Conservation (phyloP, 208 protist genomes). For the Leishmania mexicana region DNA sequence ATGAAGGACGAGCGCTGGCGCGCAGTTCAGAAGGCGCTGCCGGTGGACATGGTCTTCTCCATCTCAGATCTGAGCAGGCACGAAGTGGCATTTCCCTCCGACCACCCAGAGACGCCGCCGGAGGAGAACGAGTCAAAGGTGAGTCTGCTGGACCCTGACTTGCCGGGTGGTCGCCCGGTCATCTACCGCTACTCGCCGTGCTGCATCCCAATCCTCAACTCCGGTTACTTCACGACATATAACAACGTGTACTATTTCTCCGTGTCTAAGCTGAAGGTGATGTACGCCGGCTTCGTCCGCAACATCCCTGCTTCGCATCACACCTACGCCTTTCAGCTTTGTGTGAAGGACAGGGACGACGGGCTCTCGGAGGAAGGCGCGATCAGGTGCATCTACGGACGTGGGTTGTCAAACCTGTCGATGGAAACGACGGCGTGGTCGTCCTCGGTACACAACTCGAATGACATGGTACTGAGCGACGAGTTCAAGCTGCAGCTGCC, state of each 20-base stretch:
- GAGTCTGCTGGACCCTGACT: slow-evolving; percentile 68
- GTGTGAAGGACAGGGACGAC: slow-evolving; percentile 79
- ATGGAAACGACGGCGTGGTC: slow-evolving; percentile 73
- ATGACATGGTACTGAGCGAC: slow-evolving; percentile 68
- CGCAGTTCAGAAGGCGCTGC: slow-evolving; percentile 53
- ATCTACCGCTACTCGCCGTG: slow-evolving; percentile 75
- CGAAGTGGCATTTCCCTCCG: slow-evolving; percentile 77
- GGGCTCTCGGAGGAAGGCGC: slow-evolving; percentile 66
- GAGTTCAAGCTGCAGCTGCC: slow-evolving; percentile 92
- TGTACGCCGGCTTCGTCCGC: slow-evolving; percentile 54
- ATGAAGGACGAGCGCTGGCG: slow-evolving; percentile 50
- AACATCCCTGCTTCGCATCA: slow-evolving; percentile 71
- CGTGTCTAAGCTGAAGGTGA: slow-evolving; percentile 58
- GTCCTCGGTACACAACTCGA: slow-evolving; percentile 59
- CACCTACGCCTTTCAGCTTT: slow-evolving; percentile 81
- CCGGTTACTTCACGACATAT: slow-evolving; percentile 87
- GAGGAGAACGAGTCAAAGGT: slow-evolving; percentile 87
- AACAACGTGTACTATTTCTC: slow-evolving; percentile 89
- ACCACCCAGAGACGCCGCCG: slow-evolving; percentile 45
- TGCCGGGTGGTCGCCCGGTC: slow-evolving; percentile 57
- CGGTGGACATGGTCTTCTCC: slow-evolving; percentile 57
- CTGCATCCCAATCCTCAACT: slow-evolving; percentile 83
- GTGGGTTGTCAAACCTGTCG: slow-evolving; percentile 62
- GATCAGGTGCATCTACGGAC: slow-evolving; percentile 84
- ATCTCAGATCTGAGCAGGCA: slow-evolving; percentile 62